Base-by-base conservation (phyloP, 371 early-diverging fungal species). In the Mucor lusitanicus region DNA sequence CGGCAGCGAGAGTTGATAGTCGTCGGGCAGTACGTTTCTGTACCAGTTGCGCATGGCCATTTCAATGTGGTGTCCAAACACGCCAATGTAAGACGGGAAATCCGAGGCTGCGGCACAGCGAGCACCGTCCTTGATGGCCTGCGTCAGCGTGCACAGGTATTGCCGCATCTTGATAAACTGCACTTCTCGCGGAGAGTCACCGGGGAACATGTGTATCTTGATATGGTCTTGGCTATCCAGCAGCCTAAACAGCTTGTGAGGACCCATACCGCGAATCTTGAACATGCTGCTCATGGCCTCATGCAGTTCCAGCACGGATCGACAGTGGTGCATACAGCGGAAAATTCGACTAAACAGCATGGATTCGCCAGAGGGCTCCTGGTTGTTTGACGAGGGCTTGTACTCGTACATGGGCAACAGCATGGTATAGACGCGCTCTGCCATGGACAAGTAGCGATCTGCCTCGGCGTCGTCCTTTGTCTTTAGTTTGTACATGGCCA, bases 41-140 rank as follows among this genome's bases (percentile, higher is more conserved):
- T 82, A 82, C 80, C 82, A 82, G 32, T 68, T 54, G 3, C 77
- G 67, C 68, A 80, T 71, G 0, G 64, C 65, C 76, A 78, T 76
- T 37, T 81, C 81, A 19, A 78, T 60, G 11, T 71, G 70, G 46
- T 81, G 78, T 9, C 76, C 68, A 50, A 81, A 68, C 8, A 59
- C 54, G 15, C 71, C 72, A 9, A 81, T 65, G 39, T 67, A 74
- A 0, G 58, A 59, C 12, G 61, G 54, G 0, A 73, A 28, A 55
- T 75, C 72, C 0, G 61, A 8, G 2, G 61, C 65, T 8, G 17
- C 44, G 12, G 46, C 55, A 30, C 3, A 19, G 12, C 32, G 9
- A 12, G 37, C 69, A 0, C 69, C 54, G 0, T 67, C 40, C 25
- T 71, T 70, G n/a, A 75, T 64, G 7, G 40, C 46, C 9, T 62